Base-by-base conservation (phyloP, 805 yeast species). In the Yamadazyma phyllophila region DNA sequence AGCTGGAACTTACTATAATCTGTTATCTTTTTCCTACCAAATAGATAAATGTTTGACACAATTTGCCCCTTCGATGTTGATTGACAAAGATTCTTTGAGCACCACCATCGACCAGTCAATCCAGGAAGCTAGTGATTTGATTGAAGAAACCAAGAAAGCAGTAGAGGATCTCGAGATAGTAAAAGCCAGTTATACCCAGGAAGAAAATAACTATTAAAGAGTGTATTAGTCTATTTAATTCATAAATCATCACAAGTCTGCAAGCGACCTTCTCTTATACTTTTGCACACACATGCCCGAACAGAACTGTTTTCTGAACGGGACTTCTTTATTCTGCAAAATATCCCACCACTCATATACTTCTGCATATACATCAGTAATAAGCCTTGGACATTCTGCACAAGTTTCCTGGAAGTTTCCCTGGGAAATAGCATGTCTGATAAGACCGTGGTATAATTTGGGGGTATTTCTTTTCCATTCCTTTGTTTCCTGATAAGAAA, bases 281-380 rank as follows among this genome's bases (percentile, higher is more conserved):
- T 47, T 56, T 31, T 44, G 37, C 7, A 60, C 62, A 60, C 87
- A 82, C 17, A 62, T 55, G 1, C 78, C 80, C 48, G 77, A 68
- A 51, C 87, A 82, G 51, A 82, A 82, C 48, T 74, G 74, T 33
- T 78, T 63, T 53, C 76, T 73, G 24, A 82, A 67, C 0, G 88
- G 86, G 3, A 81, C 61, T 30, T 67, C 58, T 31, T 62, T 67
- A 45, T 81, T 75, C 32, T 68, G 73, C 41, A 76, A 67, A 39
- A 80, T 67, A 53, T 82, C 82, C 87, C 88, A 82, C 86, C 86
- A 82, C 56, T 82, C 87, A 49, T 75, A 57, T 1, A 76, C 70
- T 52, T 81, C 83, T 0, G 85, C 86, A 11, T 73, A 69, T 2
- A 83, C 78, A 45, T 80, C 82, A 6, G 80, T 74, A 2, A 76